Conservation (phyloP, 805 yeast genomes). For the Jamesozyma jinghongensis region DNA sequence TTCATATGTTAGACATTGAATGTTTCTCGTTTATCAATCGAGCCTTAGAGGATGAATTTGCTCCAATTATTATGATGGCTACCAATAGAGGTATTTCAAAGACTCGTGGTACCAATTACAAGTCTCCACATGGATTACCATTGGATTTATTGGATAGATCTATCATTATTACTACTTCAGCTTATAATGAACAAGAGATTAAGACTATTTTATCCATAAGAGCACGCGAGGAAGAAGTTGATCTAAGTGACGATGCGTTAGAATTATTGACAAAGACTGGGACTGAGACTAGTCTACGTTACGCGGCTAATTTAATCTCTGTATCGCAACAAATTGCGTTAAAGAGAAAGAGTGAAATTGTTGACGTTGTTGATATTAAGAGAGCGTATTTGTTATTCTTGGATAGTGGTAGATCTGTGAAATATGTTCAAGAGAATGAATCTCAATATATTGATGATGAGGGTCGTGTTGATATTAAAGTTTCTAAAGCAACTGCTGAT, state of each 20-base stretch:
- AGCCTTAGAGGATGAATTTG: slow-evolving; percentile 91
- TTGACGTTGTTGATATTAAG: slow-evolving; percentile 76
- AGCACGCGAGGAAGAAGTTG: slow-evolving; percentile 90
- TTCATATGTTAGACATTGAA: slow-evolving; percentile 96
- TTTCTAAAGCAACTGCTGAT: slow-evolving; percentile 25
- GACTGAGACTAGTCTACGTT: slow-evolving; percentile 80
- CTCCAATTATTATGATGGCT: slow-evolving; percentile 97
- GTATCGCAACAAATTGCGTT: slow-evolving; percentile 81
- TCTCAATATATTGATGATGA: slow-evolving; percentile 67
- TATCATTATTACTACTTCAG: slow-evolving; percentile 78
- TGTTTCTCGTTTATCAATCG: slow-evolving; percentile 91
- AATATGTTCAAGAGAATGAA: slow-evolving; percentile 63
- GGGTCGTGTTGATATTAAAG: slow-evolving; percentile 52
- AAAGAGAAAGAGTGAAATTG: slow-evolving; percentile 59
- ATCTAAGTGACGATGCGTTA: slow-evolving; percentile 70
- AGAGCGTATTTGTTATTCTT: slow-evolving; percentile 79
- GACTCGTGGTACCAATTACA: slow-evolving; percentile 87
- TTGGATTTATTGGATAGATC: slow-evolving; percentile 89
- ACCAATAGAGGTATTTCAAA: slow-evolving; percentile 93
- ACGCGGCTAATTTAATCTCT: slow-evolving; percentile 82
- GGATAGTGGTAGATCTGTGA: slow-evolving; percentile 84
- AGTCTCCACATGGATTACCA: slow-evolving; percentile 97
- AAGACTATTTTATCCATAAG: slow-evolving; percentile 79
- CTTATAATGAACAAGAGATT: slow-evolving; percentile 75
- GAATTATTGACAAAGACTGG: slow-evolving; percentile 86